Conservation (phyloP, 2,329 filamentous ascomycete genomes). For the Epicoccum sorghinum region DNA sequence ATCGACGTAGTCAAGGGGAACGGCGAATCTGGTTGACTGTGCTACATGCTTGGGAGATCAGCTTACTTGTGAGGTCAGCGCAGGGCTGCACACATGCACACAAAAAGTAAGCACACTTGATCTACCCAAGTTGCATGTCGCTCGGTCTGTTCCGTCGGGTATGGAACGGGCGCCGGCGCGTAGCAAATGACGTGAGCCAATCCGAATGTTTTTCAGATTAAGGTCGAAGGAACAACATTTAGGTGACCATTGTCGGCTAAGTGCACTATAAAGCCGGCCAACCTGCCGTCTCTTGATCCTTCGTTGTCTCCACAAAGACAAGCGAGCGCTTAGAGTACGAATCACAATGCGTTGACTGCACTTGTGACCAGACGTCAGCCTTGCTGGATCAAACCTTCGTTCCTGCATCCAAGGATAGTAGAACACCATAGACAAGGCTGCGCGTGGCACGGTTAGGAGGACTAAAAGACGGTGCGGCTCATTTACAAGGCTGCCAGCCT, state of each 20-base stretch:
- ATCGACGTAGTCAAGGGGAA: slow-evolving; percentile 3
- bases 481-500: slow-evolving; percentile 1
- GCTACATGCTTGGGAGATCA: too few relatives aligned
- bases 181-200: too few relatives aligned
- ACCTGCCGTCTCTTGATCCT: too few relatives aligned
- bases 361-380: neutral
- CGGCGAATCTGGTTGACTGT: slow-evolving; percentile 3
- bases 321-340: slow-evolving; percentile 7
- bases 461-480: neutral
- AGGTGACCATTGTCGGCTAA: too few relatives aligned
- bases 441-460: slow-evolving; percentile 2
- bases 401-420: neutral
- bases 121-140: too few relatives aligned
- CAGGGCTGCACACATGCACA: neutral
- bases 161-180: too few relatives aligned
- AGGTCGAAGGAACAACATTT: too few relatives aligned
- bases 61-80: too few relatives aligned
- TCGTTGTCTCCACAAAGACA: slow-evolving; percentile 8
- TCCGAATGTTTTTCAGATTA: too few relatives aligned
- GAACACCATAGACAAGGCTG: neutral
- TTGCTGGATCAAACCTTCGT: neutral
- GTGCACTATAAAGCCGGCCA: too few relatives aligned
- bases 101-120: slow-evolving; percentile 8
- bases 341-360: neutral
- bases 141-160: too few relatives aligned